Evolutionary conservation across 2,329 filamentous ascomycete genomes (phyloP).

Genomic region (Claviceps pazoutovae): DNA sequence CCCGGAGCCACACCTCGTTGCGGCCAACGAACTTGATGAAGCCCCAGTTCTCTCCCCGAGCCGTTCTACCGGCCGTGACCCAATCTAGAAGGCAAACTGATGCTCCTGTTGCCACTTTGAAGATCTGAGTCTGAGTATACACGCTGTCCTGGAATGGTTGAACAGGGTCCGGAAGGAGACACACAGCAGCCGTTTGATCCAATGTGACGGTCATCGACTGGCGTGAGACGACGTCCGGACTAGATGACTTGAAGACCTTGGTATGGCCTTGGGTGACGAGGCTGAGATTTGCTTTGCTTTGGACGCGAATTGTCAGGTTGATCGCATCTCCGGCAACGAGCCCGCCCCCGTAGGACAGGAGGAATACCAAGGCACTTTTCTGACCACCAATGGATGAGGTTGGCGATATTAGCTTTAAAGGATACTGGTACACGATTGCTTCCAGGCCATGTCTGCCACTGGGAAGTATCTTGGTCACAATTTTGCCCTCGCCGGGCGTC

Average conservation of each 20-base stretch:
- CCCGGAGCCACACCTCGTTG: slow-evolving; percentile 66
- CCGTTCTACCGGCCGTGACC: slow-evolving; percentile 78
- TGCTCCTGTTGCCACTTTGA: slow-evolving; percentile 42
- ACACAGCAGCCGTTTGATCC: slow-evolving; percentile 38
- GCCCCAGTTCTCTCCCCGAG: slow-evolving; percentile 80
- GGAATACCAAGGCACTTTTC: slow-evolving; percentile 65
- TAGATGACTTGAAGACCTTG: slow-evolving; percentile 79
- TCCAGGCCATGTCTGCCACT: slow-evolving; percentile 57
- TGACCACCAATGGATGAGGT: slow-evolving; percentile 44
- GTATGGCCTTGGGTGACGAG: slow-evolving; percentile 68
- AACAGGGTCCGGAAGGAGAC: slow-evolving; percentile 76
- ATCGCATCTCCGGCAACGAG: slow-evolving; percentile 80
- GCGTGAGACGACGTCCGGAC: slow-evolving; percentile 38
- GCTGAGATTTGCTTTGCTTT: slow-evolving; percentile 49
- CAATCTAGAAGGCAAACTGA: slow-evolving; percentile 80
- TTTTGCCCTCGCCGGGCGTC: slow-evolving; percentile 61
- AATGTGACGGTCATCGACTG: slow-evolving; percentile 42
- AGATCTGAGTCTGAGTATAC: slow-evolving; percentile 74
- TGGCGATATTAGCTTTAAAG: slow-evolving; percentile 83
- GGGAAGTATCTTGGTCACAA: slow-evolving; percentile 60
- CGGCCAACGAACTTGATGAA: slow-evolving; percentile 65
- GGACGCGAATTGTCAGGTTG: slow-evolving; percentile 54
- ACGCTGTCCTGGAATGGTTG: slow-evolving; percentile 77
- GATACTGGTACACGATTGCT: slow-evolving; percentile 77
- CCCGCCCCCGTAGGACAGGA: slow-evolving; percentile 89